A percentile compares a stretch with the other conserved stretches of the same genome.
These are phyloP conservation scores for Aspergillus phoenicis DNA, from an alignment of 2,329 filamentous ascomycete species.

Conservation along the genomic window DNA sequence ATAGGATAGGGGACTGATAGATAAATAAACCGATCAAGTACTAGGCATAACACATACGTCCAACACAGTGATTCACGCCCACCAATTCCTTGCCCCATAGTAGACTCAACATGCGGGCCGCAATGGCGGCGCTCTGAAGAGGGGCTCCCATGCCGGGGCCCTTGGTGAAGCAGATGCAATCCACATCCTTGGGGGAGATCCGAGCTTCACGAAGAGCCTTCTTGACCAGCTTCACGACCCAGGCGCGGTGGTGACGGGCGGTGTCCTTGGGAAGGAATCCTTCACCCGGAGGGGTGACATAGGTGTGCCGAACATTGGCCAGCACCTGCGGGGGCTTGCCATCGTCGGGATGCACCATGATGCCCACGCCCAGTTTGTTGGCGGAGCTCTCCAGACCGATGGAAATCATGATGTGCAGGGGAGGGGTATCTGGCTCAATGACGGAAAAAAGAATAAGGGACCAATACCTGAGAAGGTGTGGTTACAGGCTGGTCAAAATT, in stretches of 20 bases:
- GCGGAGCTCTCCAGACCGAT: conserved; percentile 87
- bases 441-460: neutral
- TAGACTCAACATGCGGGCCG: conserved; percentile 75
- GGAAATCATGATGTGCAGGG: conserved; percentile 57
- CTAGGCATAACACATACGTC: conserved; percentile 55
- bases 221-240: conserved; percentile 80
- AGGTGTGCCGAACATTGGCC: conserved; percentile 93
- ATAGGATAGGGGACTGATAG: neutral
- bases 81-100: conserved; percentile 89
- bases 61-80: conserved; percentile 96
- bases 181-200: conserved; percentile 66
- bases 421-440: neutral
- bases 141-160: conserved; percentile 97
- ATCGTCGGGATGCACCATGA: conserved; percentile 73
- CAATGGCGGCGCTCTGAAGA: conserved; percentile 81
- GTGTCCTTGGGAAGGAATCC: conserved; percentile 98
- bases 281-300: conserved; percentile 84
- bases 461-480: neutral
- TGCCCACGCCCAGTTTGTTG: conserved; percentile 94
- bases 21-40: neutral
- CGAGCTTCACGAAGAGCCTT: conserved; percentile 73
- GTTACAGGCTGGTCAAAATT: neutral
- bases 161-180: conserved; percentile 94
- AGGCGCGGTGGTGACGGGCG: conserved; percentile 83
- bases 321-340: conserved; percentile 68